A percentile compares a stretch with the other conserved stretches of the same genome.
phyloP scores from a whole-genome alignment of 352 stramenopile genomes.

The Globisporangium camurandrum region DNA sequence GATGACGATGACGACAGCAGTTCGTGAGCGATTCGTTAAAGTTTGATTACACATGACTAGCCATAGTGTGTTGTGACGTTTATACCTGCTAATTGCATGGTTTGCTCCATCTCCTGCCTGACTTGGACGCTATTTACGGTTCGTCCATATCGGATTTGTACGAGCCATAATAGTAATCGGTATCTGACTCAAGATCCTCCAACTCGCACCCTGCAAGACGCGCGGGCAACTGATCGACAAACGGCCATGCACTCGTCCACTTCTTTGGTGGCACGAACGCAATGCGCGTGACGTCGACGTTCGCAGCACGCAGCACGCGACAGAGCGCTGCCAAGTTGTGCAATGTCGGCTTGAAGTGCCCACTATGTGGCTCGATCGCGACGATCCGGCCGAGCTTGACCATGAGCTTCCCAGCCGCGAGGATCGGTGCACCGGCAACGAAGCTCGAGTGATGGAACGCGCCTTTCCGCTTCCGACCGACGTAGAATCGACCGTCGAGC shows the following conservation, averaged over 20 bases:
- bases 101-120: too few species aligned
- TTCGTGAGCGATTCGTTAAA: too few species aligned
- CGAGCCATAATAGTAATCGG: constrained; percentile 29
- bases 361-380: constrained; percentile 64
- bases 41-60: too few species aligned
- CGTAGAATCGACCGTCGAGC: constrained; percentile 27
- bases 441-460: constrained; percentile 78
- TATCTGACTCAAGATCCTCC: constrained; percentile 39
- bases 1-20: constrained; percentile 1
- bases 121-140: too few species aligned
- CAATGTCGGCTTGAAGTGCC: constrained; percentile 63
- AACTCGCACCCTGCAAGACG: constrained; percentile 21
- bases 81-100: too few species aligned
- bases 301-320: constrained; percentile 22
- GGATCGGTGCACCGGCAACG: constrained; percentile 47
- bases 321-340: constrained; percentile 40
- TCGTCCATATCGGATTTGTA: constrained; percentile 35
- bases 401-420: constrained; percentile 59
- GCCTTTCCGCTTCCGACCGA: constrained; percentile 68
- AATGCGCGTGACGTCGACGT: constrained; percentile 33
- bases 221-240: constrained; percentile 18
- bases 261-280: constrained; percentile 65
- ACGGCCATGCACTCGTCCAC: constrained; percentile 58
- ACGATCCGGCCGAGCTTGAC: constrained; percentile 46
- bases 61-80: too few species aligned